Conservation (phyloP, 305 asterid species). For the Nicotiana rustica region DNA sequence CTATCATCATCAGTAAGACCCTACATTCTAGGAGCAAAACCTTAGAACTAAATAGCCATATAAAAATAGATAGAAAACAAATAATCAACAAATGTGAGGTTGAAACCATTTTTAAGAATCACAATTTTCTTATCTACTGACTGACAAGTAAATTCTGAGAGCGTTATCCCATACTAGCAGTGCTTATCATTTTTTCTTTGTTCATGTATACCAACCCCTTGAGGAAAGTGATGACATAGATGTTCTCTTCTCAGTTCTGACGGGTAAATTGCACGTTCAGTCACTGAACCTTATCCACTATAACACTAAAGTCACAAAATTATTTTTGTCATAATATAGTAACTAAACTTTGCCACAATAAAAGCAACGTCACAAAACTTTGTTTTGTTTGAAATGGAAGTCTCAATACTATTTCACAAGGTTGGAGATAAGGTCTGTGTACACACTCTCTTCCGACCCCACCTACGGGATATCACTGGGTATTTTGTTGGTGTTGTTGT, state of each 20-base stretch:
- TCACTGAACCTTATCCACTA: too few relatives aligned
- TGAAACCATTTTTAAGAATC: neutral
- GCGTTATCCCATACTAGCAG: neutral
- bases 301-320: too few relatives aligned
- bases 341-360: too few relatives aligned
- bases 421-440: too few relatives aligned
- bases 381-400: too few relatives aligned
- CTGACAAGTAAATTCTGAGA: neutral
- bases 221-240: neutral
- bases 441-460: too few relatives aligned
- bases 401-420: too few relatives aligned
- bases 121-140: neutral
- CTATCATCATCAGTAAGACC: conserved; percentile 57
- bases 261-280: neutral
- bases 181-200: neutral
- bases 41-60: neutral
- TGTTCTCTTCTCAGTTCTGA: neutral
- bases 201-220: neutral
- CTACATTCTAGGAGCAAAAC: conserved; percentile 57
- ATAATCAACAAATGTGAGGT: neutral
- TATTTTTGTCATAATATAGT: too few relatives aligned
- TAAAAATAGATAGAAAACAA: neutral
- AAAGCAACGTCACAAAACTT: too few relatives aligned
- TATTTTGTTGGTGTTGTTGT: too few relatives aligned
- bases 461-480: too few relatives aligned